These are phyloP conservation scores for Capronia epimyces DNA, from an alignment of 2,329 filamentous ascomycete species.

Conservation along the genomic window DNA sequence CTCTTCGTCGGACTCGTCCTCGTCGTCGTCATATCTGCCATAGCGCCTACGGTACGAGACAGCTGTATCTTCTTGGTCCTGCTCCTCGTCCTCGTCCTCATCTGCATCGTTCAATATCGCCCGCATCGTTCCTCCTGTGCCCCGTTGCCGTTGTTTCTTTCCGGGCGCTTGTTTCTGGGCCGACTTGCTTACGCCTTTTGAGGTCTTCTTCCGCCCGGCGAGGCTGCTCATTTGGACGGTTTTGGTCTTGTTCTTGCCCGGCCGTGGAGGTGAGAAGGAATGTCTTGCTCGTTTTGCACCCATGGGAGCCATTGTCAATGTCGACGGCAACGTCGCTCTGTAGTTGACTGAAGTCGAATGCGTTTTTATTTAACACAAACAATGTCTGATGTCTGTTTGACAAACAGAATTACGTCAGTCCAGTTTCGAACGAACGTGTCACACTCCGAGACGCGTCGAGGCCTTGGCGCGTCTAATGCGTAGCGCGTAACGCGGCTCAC, in stretches of 20 bases:
- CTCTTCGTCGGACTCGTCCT: background rate
- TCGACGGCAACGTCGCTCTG: background rate
- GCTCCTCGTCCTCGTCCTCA: slow-evolving; percentile 9
- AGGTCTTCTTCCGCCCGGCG: background rate
- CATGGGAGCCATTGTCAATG: slow-evolving; percentile 25
- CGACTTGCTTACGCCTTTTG: slow-evolving; percentile 1
- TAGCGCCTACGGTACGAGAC: too few species aligned
- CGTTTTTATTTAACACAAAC: too few species aligned
- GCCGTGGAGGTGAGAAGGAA: slow-evolving; percentile 44
- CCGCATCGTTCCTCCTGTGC: slow-evolving; percentile 12
- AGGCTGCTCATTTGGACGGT: slow-evolving; percentile 22
- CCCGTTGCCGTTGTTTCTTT: slow-evolving; percentile 1
- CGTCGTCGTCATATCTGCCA: background rate
- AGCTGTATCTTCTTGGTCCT: background rate
- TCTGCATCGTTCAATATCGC: slow-evolving; percentile 12
- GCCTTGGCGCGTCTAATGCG: too few species aligned
- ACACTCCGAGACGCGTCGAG: too few species aligned
- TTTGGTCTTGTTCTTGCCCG: slow-evolving; percentile 19
- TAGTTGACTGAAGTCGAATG: too few species aligned
- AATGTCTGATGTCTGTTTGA: too few species aligned
- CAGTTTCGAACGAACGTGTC: too few species aligned
- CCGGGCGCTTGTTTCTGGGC: background rate
- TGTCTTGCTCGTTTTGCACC: slow-evolving; percentile 37
- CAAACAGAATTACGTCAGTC: too few species aligned
- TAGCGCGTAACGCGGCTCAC: too few species aligned